A percentile compares a stretch with the other conserved stretches of the same genome.
phyloP scores from a whole-genome alignment of 345 rosid genomes.

The Euclidium syriacum region DNA sequence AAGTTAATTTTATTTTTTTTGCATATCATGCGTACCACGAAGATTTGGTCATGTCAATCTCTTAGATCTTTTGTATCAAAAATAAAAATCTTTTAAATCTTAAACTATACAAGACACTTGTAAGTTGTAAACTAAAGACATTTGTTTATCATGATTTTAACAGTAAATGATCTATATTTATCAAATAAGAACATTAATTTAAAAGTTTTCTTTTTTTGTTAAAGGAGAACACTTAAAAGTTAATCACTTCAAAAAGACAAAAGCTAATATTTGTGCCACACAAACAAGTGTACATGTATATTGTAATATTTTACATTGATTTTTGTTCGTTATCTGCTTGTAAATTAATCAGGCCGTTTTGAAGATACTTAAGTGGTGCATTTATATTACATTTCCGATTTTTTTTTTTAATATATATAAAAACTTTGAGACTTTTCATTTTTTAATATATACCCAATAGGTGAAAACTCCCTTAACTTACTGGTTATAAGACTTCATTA shows the following conservation, averaged over 20 bases:
- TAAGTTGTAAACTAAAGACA: no score
- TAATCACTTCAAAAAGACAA: no score
- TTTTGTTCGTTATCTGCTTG: no score
- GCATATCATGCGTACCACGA: conserved; percentile 16
- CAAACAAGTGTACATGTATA: not conserved
- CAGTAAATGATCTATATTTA: not conserved
- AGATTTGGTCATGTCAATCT: not conserved
- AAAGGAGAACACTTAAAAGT: no score
- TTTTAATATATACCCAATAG: no score
- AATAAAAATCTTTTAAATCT: not conserved
- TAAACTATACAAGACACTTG: not conserved
- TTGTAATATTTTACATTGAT: not conserved
- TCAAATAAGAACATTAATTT: no score
- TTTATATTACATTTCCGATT: no score
- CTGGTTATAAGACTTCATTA: no score
- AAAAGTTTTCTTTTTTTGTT: no score
- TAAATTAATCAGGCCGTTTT: not conserved
- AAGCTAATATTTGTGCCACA: not conserved
- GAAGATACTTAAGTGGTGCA: not conserved
- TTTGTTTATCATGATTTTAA: not conserved
- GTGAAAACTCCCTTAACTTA: no score
- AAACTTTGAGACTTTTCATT: no score
- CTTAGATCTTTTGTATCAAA: not conserved
- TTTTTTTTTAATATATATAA: no score
- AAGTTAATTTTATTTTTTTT: not conserved